Evolutionary conservation across 164 flowering plant species (phyloP).

Genomic region (Tetrastigma voinierianum): DNA sequence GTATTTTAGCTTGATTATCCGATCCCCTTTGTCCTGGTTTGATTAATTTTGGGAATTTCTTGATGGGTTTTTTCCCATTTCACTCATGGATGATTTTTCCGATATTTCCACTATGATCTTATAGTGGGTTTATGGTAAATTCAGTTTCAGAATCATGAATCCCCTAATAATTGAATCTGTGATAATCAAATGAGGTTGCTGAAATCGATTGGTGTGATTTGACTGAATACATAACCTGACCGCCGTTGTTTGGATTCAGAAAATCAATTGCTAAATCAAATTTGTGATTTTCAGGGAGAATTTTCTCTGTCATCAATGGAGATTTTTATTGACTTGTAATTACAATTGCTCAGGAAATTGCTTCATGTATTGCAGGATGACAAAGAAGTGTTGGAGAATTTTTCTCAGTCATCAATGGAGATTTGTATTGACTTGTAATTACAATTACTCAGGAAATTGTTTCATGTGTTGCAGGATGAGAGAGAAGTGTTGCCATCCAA

Average conservation of each 20-base stretch:
- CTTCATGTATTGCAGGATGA: constrained; percentile 46
- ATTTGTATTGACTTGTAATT: not conserved
- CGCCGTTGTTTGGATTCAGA: too few species aligned
- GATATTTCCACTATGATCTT: too few species aligned
- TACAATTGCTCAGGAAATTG: not conserved
- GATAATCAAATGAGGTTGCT: too few species aligned
- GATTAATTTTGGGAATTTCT: not conserved
- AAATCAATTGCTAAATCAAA: too few species aligned
- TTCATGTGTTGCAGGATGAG: constrained; percentile 47
- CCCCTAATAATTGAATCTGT: too few species aligned
- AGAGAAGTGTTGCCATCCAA: constrained; percentile 54
- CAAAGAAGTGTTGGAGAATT: constrained; percentile 51
- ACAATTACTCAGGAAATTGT: not conserved
- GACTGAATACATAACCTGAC: too few species aligned
- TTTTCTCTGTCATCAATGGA: not conserved
- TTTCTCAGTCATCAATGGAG: too few species aligned
- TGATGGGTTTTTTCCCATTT: not conserved
- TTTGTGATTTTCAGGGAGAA: too few species aligned
- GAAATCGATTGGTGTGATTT: too few species aligned
- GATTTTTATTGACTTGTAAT: not conserved
- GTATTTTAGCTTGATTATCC: not conserved
- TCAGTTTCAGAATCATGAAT: too few species aligned
- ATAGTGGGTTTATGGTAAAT: too few species aligned
- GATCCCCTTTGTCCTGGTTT: not conserved
- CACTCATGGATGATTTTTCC: too few species aligned